These are phyloP conservation scores for Silene noctiflora DNA, from an alignment of 179 eudicot genomes.

Conservation along the genomic window DNA sequence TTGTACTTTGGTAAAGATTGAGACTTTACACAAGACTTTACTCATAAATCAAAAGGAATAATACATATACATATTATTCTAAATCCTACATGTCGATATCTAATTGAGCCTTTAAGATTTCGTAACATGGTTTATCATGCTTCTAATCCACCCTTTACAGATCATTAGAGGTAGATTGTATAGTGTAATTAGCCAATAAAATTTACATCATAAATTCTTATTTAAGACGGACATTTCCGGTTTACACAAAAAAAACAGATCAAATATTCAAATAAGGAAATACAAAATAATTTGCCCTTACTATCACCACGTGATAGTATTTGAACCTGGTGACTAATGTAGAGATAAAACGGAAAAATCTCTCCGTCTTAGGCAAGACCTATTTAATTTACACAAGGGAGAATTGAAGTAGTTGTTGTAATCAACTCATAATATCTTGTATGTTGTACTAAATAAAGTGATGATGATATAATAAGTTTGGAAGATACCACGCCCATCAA, in stretches of 20 bases:
- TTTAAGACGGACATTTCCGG: too few species aligned
- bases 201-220: background rate
- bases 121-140: background rate
- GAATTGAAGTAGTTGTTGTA: background rate
- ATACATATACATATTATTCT: background rate
- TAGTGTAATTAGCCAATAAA: background rate
- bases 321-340: too few species aligned
- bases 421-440: constrained; percentile 10
- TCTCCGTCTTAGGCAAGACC: too few species aligned
- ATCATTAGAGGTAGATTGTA: background rate
- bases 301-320: too few species aligned
- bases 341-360: too few species aligned
- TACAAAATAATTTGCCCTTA: too few species aligned
- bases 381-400: too few species aligned
- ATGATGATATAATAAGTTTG: constrained; percentile 10
- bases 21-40: constrained; percentile 4
- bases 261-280: too few species aligned
- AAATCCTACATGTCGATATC: background rate
- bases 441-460: background rate
- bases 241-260: too few species aligned
- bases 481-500: constrained; percentile 15
- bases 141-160: constrained; percentile 21
- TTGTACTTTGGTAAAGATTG: background rate
- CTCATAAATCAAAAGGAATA: background rate
- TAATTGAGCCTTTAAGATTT: background rate